Percentiles rank a stretch among this genome's conserved stretches.
phyloP scores from a whole-genome alignment of 1,139 yeast genomes.

The Hanseniaspora gamundiae region DNA sequence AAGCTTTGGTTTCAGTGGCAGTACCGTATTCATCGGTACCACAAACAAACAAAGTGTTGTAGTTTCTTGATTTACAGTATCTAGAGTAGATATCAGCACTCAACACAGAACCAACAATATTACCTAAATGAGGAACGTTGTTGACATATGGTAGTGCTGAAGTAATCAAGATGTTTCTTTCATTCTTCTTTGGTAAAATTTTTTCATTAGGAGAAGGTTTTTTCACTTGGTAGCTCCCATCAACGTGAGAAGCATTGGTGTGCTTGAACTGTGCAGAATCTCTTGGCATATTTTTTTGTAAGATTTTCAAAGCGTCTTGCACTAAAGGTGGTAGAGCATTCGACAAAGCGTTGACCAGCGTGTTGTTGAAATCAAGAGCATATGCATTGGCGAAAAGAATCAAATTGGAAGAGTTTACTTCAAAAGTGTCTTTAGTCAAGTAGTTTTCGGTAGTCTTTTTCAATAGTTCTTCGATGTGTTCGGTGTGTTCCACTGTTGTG shows the following conservation, averaged over 20 bases:
- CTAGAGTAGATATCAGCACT: constrained; percentile 92
- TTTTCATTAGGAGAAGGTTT: constrained; percentile 23
- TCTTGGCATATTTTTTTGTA: constrained; percentile 17
- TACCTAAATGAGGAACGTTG: constrained; percentile 96
- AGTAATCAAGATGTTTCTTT: constrained; percentile 76
- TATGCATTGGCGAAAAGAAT: constrained; percentile 27
- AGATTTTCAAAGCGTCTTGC: constrained; percentile 29
- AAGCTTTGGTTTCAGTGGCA: constrained; percentile 96
- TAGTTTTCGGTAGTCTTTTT: constrained; percentile 26
- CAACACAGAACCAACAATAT: constrained; percentile 87
- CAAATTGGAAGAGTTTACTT: constrained; percentile 22
- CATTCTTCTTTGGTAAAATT: constrained; percentile 51
- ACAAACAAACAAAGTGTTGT: constrained; percentile 75
- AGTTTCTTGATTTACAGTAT: constrained; percentile 78
- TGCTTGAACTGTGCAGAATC: constrained; percentile 12
- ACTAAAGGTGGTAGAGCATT: constrained; percentile 29
- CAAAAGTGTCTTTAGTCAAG: constrained; percentile 12
- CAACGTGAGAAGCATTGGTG: constrained; percentile 45
- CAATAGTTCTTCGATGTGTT: constrained; percentile 20
- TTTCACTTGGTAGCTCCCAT: constrained; percentile 31
- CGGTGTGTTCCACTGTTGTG: constrained; percentile 12
- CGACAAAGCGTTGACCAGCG: constrained; percentile 15
- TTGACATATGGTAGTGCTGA: constrained; percentile 97
- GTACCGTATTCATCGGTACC: constrained; percentile 99
- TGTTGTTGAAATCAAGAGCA: constrained; percentile 21